Percentiles rank a stretch among this genome's conserved stretches.
Conservation (phyloP, 176 grass and related monocot genomes). For the Eremochloa ophiuroides region DNA sequence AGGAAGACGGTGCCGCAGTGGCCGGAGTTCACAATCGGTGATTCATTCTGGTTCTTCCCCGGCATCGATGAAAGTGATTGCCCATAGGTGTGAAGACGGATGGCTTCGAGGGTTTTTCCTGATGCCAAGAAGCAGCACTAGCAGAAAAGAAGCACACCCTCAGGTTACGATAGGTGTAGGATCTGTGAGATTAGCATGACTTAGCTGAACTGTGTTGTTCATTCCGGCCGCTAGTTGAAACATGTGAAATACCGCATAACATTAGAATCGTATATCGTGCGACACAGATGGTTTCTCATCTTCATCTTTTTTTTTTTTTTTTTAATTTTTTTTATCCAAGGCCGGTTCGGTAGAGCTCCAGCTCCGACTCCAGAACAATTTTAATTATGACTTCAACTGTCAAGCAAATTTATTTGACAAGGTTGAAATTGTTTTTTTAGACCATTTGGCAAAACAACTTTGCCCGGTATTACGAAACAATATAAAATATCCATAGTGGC, state of each 20-base stretch:
- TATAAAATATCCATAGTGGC: too few relatives aligned
- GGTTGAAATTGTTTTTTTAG: too few relatives aligned
- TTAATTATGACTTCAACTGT: too few relatives aligned
- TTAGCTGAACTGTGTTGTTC: not conserved
- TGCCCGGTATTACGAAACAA: too few relatives aligned
- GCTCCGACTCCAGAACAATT: too few relatives aligned
- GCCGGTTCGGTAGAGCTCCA: too few relatives aligned
- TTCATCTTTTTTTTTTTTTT: too few relatives aligned
- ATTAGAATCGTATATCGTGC: not conserved
- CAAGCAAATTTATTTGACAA: too few relatives aligned
- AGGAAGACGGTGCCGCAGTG: constrained; percentile 40
- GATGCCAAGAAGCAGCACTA: not conserved
- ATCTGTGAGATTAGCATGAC: constrained; percentile 8
- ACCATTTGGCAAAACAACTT: too few relatives aligned
- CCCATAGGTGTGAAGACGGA: not conserved
- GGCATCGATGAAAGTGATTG: constrained; percentile 27
- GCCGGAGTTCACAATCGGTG: constrained; percentile 6
- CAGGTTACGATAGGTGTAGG: not conserved
- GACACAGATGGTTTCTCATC: not conserved
- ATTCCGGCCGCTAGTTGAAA: constrained; percentile 21
- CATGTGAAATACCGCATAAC: not conserved
- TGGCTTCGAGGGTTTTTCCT: not conserved
- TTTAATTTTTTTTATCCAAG: too few relatives aligned
- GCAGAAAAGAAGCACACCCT: not conserved
- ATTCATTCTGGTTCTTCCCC: constrained; percentile 59